These are phyloP conservation scores for Eucalyptus marginata DNA, from an alignment of 345 rosid genomes.

Conservation along the genomic window DNA sequence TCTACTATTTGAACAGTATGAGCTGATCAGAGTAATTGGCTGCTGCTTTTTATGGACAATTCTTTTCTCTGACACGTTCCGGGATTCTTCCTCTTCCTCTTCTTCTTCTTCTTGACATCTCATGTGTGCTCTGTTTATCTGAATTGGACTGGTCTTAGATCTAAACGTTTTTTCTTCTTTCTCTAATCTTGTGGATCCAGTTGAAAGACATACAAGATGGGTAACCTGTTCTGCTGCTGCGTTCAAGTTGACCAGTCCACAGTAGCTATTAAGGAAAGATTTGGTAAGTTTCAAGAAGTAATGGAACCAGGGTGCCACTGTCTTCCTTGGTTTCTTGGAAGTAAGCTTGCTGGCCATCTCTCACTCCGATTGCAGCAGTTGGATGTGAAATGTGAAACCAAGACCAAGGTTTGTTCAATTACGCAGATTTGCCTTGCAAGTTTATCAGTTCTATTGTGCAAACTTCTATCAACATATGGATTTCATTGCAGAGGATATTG, in stretches of 20 bases:
- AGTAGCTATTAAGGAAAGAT: slow-evolving; percentile 23
- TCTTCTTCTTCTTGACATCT: neutral
- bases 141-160: neutral
- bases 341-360: slow-evolving; percentile 18
- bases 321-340: slow-evolving; percentile 29
- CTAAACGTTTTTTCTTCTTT: neutral
- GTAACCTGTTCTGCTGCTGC: slow-evolving; percentile 17
- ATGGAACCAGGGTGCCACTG: slow-evolving; percentile 33
- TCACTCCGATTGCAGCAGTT: slow-evolving; percentile 26
- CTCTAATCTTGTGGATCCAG: neutral
- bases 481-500: neutral
- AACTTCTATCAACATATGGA: neutral
- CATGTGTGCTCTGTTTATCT: neutral
- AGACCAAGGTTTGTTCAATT: slow-evolving; percentile 16
- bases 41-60: neutral
- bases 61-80: neutral
- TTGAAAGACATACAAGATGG: slow-evolving; percentile 8
- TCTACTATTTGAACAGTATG: neutral
- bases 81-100: neutral
- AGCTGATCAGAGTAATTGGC: neutral
- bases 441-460: neutral
- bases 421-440: neutral
- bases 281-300: slow-evolving; percentile 22
- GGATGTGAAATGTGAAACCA: slow-evolving; percentile 32
- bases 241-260: slow-evolving; percentile 27